phyloP scores from a whole-genome alignment of 2,329 filamentous ascomycete genomes.

The Paecilomyces sp. region DNA sequence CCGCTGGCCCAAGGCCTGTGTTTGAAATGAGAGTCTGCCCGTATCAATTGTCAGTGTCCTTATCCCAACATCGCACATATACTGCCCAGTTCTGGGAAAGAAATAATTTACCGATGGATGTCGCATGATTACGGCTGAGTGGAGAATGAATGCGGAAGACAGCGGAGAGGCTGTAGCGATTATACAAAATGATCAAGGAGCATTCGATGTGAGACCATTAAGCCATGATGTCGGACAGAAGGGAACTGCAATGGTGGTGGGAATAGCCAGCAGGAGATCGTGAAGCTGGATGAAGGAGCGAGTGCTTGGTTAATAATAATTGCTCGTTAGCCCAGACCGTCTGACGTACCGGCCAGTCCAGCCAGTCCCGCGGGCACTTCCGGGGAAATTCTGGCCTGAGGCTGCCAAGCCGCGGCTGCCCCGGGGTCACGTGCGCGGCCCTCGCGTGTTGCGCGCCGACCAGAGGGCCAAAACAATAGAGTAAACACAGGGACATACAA shows the following conservation, averaged over 20 bases:
- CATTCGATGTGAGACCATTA: neutral
- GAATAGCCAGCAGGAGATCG: no score
- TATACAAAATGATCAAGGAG: neutral
- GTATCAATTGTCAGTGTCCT: neutral
- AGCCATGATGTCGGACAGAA: neutral
- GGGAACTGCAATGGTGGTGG: neutral
- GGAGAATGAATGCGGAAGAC: conserved; percentile 16
- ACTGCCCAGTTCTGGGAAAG: neutral
- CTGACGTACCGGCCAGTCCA: neutral
- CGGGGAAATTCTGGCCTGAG: neutral
- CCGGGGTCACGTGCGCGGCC: neutral
- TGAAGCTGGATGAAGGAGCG: neutral
- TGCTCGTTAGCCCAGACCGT: neutral
- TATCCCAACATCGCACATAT: neutral
- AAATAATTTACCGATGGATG: conserved; percentile 19
- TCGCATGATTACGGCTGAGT: conserved; percentile 18
- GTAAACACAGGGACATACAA: neutral
- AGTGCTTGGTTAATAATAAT: neutral
- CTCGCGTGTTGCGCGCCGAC: neutral
- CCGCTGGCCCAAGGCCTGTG: conserved; percentile 13
- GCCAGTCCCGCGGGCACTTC: neutral
- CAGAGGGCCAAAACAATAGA: neutral
- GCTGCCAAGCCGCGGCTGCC: neutral
- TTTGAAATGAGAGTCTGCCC: conserved; percentile 16
- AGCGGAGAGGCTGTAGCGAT: conserved; percentile 13